These are phyloP conservation scores for Tricholoma hemisulphureum DNA, from an alignment of 768 basidiomycete genomes.

Conservation along the genomic window DNA sequence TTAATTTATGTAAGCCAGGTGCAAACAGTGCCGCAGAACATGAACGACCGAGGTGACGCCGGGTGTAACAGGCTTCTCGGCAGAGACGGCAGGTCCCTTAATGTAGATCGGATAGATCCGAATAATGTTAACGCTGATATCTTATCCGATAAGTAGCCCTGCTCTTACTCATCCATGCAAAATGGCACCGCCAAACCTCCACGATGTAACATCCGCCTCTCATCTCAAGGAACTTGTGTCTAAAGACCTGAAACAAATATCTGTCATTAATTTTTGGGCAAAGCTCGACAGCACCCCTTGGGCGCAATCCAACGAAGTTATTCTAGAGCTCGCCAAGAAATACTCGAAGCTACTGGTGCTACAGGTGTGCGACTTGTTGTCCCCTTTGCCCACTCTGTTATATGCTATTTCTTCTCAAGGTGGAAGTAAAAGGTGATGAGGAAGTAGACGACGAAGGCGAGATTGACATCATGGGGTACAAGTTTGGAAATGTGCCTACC, in stretches of 20 bases:
- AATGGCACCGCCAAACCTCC: conserved; percentile 72
- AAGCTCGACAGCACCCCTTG: conserved; percentile 79
- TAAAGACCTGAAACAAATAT: conserved; percentile 73
- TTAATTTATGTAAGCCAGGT: no score
- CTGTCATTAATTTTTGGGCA: conserved; percentile 90
- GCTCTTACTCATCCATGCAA: conserved; percentile 60
- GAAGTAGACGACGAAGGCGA: conserved; percentile 94
- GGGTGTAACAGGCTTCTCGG: no score
- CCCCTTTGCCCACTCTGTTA: background rate
- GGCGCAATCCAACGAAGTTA: conserved; percentile 85
- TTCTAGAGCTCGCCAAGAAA: conserved; percentile 69
- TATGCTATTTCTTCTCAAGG: conserved; percentile 48
- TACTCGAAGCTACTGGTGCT: conserved; percentile 70
- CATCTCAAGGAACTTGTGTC: conserved; percentile 77
- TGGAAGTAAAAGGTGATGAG: conserved; percentile 76
- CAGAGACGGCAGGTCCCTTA: no score
- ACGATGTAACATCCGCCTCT: conserved; percentile 44
- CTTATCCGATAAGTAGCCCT: conserved; percentile 14
- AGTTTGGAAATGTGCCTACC: conserved; percentile 65
- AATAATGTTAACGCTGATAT: conserved; percentile 16
- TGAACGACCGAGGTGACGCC: no score
- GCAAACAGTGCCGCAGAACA: no score
- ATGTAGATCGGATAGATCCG: conserved; percentile 28
- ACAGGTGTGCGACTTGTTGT: conserved; percentile 77
- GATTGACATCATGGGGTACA: conserved; percentile 80